Conservation (phyloP, 306 rosid species). For the Rosa persica region DNA sequence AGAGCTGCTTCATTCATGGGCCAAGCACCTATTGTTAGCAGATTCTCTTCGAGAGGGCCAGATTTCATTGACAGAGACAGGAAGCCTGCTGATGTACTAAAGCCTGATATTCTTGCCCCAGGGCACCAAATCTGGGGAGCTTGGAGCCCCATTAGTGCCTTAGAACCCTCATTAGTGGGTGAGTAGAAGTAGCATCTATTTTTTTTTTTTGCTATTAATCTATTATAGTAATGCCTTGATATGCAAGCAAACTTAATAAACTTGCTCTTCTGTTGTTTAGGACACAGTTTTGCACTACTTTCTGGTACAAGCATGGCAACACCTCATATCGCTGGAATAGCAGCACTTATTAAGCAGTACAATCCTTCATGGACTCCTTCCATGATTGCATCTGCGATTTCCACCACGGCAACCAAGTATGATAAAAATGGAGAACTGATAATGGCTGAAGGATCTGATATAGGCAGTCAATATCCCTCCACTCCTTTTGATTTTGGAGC, state of each 20-base stretch:
- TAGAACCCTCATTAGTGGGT: constrained; percentile 57
- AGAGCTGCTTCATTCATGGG: constrained; percentile 59
- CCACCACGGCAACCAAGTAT: constrained; percentile 72
- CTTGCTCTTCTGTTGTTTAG: constrained; percentile 31
- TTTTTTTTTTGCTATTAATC: too few species aligned
- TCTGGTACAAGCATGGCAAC: constrained; percentile 97
- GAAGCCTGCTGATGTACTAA: constrained; percentile 60
- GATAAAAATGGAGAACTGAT: constrained; percentile 56
- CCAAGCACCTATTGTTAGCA: constrained; percentile 61
- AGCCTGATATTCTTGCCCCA: constrained; percentile 93
- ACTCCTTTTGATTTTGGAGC: constrained; percentile 77
- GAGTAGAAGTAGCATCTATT: background rate
- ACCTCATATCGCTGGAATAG: constrained; percentile 87
- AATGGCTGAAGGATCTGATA: constrained; percentile 62
- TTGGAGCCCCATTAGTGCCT: constrained; percentile 77
- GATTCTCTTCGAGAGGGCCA: constrained; percentile 93
- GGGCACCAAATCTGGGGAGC: constrained; percentile 97
- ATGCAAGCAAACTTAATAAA: background rate
- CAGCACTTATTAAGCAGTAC: constrained; percentile 80
- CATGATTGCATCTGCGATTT: constrained; percentile 77
- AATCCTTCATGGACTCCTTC: constrained; percentile 91
- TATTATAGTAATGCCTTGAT: background rate
- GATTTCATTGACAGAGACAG: constrained; percentile 51
- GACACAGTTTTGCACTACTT: constrained; percentile 56
- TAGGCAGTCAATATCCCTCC: constrained; percentile 46